Percentiles rank a stretch among this genome's conserved stretches.
These are phyloP conservation scores for Ophiostoma sp. DNA, from an alignment of 2,329 filamentous ascomycete species.

Conservation along the genomic window DNA sequence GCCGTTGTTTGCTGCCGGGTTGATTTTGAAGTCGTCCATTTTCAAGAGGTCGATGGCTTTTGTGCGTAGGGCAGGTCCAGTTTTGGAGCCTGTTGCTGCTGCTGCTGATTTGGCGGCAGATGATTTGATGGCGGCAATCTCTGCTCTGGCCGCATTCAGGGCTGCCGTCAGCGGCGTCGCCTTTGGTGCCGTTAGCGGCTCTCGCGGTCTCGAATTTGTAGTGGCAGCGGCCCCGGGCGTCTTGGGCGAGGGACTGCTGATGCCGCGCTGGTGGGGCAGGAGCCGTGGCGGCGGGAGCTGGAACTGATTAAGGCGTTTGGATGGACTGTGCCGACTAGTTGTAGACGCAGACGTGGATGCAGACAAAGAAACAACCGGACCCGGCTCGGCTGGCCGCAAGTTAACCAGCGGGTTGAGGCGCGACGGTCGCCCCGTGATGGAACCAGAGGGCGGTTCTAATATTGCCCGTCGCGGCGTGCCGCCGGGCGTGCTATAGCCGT, in stretches of 20 bases:
- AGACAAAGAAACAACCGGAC: constrained; percentile 16
- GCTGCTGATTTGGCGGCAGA: not conserved
- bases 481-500: constrained; percentile 7
- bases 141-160: constrained; percentile 11
- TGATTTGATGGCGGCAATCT: constrained; percentile 9
- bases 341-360: not conserved
- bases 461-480: not conserved
- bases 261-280: constrained; percentile 14
- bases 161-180: not conserved
- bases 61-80: constrained; percentile 44
- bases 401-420: constrained; percentile 25
- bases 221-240: not conserved
- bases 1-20: constrained; percentile 66
- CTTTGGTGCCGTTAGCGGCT: not conserved
- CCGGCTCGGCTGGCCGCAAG: constrained; percentile 23
- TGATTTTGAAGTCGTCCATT: constrained; percentile 75
- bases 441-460: not conserved
- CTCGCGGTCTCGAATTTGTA: not conserved
- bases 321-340: not conserved
- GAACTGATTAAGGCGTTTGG: constrained; percentile 9
- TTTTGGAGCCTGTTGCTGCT: not conserved
- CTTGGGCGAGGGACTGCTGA: not conserved
- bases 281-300: constrained; percentile 23
- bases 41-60: constrained; percentile 54
- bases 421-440: not conserved